phyloP scores from a whole-genome alignment of 1,284 basidiomycete species.

The Sutorius eximius region DNA sequence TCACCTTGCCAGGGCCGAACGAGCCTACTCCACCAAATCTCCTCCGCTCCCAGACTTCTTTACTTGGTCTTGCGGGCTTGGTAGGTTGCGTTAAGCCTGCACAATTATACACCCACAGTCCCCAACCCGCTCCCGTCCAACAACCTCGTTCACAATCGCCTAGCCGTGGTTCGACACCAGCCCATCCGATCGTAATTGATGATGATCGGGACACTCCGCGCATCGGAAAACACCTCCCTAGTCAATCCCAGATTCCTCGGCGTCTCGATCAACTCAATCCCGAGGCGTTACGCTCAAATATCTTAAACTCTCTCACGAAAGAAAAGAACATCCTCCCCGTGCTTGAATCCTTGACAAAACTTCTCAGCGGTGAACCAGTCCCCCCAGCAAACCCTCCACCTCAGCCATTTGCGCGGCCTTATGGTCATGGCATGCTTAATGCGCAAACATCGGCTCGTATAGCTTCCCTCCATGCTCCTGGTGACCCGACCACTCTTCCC shows the following conservation, averaged over 20 bases:
- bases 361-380: slow-evolving; percentile 39
- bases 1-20: slow-evolving; percentile 62
- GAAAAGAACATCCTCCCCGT: slow-evolving; percentile 70
- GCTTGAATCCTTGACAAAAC: slow-evolving; percentile 55
- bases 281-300: slow-evolving; percentile 49
- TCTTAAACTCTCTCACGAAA: slow-evolving; percentile 55
- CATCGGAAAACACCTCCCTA: slow-evolving; percentile 5
- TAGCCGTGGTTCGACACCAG: slow-evolving; percentile 49
- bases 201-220: slow-evolving; percentile 44
- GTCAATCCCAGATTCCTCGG: slow-evolving; percentile 7
- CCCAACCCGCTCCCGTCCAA: slow-evolving; percentile 33
- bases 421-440: slow-evolving; percentile 16
- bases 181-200: slow-evolving; percentile 70
- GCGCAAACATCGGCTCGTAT: slow-evolving; percentile 13
- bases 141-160: slow-evolving; percentile 7
- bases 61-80: slow-evolving; percentile 69
- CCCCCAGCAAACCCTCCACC: not conserved
- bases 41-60: slow-evolving; percentile 65
- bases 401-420: slow-evolving; percentile 25
- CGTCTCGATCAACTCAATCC: slow-evolving; percentile 33
- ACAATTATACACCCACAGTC: slow-evolving; percentile 36
- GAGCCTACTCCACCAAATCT: slow-evolving; percentile 66
- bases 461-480: not conserved
- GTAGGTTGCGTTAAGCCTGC: slow-evolving; percentile 64
- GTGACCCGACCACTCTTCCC: slow-evolving; percentile 3